Evolutionary conservation across 352 stramenopile species (phyloP).

Genomic region (Phytopythium chamaehyphon): DNA sequence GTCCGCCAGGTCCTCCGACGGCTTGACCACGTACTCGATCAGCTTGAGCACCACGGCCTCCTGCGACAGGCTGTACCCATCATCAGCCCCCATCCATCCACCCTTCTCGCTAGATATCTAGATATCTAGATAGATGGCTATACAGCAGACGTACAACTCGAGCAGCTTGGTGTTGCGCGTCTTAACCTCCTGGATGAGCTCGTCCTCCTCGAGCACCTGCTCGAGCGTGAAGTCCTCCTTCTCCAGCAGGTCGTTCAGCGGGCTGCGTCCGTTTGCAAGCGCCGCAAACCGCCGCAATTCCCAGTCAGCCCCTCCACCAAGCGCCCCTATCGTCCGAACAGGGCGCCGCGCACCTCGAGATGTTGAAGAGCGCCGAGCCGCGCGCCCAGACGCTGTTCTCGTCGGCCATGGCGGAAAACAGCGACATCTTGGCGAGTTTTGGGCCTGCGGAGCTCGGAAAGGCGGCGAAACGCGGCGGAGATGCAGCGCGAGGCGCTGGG

Average conservation of each 20-base stretch:
- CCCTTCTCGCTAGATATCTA: too few species aligned
- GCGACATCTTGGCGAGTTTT: constrained; percentile 43
- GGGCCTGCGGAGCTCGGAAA: neutral
- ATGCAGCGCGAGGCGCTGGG: neutral
- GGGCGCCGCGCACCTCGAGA: constrained; percentile 47
- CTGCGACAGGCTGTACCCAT: constrained; percentile 55
- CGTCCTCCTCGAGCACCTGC: constrained; percentile 94
- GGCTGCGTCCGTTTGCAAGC: constrained; percentile 28
- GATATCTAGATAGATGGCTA: too few species aligned
- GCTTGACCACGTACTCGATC: constrained; percentile 71
- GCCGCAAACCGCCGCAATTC: neutral
- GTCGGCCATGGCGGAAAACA: constrained; percentile 81
- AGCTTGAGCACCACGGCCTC: constrained; percentile 64
- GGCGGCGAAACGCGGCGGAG: neutral
- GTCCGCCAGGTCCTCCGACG: constrained; percentile 39
- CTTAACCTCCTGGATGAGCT: constrained; percentile 97
- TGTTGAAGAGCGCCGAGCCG: constrained; percentile 84
- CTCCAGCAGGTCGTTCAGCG: constrained; percentile 95
- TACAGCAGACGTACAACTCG: constrained; percentile 79
- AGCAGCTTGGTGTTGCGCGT: constrained; percentile 93
- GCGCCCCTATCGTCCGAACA: neutral
- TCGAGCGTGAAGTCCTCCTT: constrained; percentile 91
- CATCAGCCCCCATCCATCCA: constrained; percentile 1
- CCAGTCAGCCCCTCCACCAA: neutral
- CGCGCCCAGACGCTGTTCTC: constrained; percentile 81